These are phyloP conservation scores for Trametes sp. DNA, from an alignment of 1,284 basidiomycete genomes.

Conservation along the genomic window DNA sequence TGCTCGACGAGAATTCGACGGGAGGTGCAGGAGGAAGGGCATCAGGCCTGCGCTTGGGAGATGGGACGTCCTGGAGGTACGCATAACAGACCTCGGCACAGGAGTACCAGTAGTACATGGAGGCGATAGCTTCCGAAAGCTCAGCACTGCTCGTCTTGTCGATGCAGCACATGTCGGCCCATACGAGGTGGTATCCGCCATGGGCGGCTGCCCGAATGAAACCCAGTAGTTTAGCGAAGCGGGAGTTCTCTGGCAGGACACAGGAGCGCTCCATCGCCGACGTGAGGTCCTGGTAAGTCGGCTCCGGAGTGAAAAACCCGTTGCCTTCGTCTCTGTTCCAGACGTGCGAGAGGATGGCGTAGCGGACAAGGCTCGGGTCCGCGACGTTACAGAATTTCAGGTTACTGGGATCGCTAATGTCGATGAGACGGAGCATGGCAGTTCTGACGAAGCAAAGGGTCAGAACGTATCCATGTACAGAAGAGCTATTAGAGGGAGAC, in stretches of 20 bases:
- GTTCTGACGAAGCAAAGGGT: too few relatives aligned
- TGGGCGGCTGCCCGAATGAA: background rate
- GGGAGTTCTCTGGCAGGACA: background rate
- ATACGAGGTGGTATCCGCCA: background rate
- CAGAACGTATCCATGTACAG: too few relatives aligned
- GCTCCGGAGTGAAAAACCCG: background rate
- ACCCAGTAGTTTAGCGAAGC: background rate
- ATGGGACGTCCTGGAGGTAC: conserved; percentile 1
- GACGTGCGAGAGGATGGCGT: conserved; percentile 10
- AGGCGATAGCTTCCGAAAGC: conserved; percentile 6
- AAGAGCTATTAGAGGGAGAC: too few relatives aligned
- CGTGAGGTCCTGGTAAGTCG: conserved; percentile 1
- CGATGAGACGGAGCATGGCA: background rate
- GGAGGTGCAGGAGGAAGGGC: background rate
- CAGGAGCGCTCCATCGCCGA: background rate
- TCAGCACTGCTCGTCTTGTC: conserved; percentile 13
- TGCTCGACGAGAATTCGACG: background rate
- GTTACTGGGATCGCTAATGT: background rate
- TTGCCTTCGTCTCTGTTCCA: background rate
- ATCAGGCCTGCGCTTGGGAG: background rate
- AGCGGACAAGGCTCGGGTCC: background rate
- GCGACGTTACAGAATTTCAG: background rate
- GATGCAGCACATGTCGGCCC: conserved; percentile 14
- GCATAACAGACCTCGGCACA: conserved; percentile 1
- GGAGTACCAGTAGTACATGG: conserved; percentile 8